These are phyloP conservation scores for Fusarium multiceps DNA, from an alignment of 2,329 filamentous ascomycete species.

Conservation along the genomic window DNA sequence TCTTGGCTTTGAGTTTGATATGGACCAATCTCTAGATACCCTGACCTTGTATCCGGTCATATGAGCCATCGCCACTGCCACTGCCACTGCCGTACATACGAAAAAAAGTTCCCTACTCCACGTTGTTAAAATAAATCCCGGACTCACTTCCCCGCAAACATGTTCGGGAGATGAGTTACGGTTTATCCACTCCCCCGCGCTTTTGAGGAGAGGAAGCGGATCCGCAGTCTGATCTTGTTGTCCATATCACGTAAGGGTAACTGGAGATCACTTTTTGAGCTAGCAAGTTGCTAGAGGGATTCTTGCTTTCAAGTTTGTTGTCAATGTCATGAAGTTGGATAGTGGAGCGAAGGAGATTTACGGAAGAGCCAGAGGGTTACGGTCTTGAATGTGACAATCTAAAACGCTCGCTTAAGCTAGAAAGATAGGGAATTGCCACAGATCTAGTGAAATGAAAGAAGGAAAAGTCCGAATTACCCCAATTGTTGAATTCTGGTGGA, in stretches of 20 bases:
- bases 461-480: not conserved
- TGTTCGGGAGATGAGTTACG: slow-evolving; percentile 14
- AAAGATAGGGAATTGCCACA: not conserved
- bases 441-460: not conserved
- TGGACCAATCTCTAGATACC: not conserved
- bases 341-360: not conserved
- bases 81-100: not conserved
- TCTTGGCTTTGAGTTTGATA: not conserved
- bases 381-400: not conserved
- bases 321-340: not conserved
- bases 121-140: slow-evolving; percentile 3
- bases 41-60: not conserved
- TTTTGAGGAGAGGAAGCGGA: slow-evolving; percentile 23
- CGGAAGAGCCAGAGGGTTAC: not conserved
- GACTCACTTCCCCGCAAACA: slow-evolving; percentile 25
- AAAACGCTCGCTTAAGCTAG: not conserved
- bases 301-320: not conserved
- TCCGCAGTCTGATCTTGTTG: slow-evolving; percentile 23
- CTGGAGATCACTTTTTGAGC: slow-evolving; percentile 7
- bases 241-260: slow-evolving; percentile 13
- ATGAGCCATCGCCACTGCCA: not conserved
- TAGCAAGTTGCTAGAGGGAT: not conserved
- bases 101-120: not conserved
- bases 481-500: not conserved
- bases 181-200: slow-evolving; percentile 28